Base-by-base conservation (phyloP, 345 rosid genomes). In the Eucalyptus tenuipes region DNA sequence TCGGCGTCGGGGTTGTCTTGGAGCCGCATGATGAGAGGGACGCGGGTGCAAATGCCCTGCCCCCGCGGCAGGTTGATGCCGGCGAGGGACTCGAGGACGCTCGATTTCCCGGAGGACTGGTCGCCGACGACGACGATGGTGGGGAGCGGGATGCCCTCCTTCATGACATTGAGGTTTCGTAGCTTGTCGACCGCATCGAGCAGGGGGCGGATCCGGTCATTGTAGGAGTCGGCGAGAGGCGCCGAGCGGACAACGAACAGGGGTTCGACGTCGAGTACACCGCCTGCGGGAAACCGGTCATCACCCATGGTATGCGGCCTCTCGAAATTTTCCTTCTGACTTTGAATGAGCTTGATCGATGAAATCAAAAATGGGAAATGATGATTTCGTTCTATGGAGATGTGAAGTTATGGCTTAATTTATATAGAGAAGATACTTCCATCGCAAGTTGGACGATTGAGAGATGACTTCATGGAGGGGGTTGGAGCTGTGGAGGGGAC, bases 111-210 rank as follows among this genome's bases (percentile, higher is more conserved):
- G 0, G 94, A 94, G 6, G 94, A 93, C 85, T 95, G 95, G 88
- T 94, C 97, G 3, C 95, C 95, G 3, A 92, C 94, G 2, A 95
- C 95, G 8, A 95, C 95, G 27, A 94, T 94, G 49, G 95, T 94
- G 7, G 96, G 95, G 13, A 93, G 94, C 85, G 92, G 93, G 5
- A 95, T 95, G 31, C 95, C 97, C 89, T 94, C 93, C 79, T 80
- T 88, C 89, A 88, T 91, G 7, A 95, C 92, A 86, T 59, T 88
- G 8, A 93, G 90, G 89, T 87, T 91, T 53, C 96, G 89, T 9
- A 95, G 85, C 92, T 11, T 91, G 89, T 95, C 95, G 1, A 94
- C 91, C 1, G 92, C 93, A 27, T 95, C 96, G 17, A 95, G 96
- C 31, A 93, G 68, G 79, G 95, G 95, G 7, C 95, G 89, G 55